Evolutionary conservation across 441 rosid species (phyloP), one percentile per base, ranked within the genome.

Genomic region (Populus hybrid): DNA sequence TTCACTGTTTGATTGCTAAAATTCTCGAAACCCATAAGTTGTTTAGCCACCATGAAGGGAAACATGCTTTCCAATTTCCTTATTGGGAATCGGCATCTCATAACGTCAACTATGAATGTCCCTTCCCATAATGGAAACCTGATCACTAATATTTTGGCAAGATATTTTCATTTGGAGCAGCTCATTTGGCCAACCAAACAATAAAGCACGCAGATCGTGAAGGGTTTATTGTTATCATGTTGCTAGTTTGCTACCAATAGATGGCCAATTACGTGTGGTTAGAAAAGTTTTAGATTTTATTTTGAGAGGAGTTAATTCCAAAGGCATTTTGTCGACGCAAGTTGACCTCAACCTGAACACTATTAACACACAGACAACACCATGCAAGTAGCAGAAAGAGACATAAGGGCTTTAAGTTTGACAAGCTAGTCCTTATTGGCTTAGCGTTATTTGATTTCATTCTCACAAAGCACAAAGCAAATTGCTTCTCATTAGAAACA

Each of bases 361-460:
- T 6, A 33, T 29, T 7, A 20, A 29, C 14, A 0, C 20, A 6
- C 38, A 40, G 56, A 69, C 9, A 36, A 28, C 33, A 28, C 23
- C n/a, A 29, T 50, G 75, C 75, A 72, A 72, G 75, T 53, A 72
- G 75, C 65, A 72, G 45, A 72, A 56, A 26, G 75, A 9, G 74
- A 53, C 42, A 53, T 24, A 18, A 16, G 9, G 73, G 73, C 31
- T 7, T 21, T 4, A 26, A 8, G 31, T 64, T 64, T 23, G 68
- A 64, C 69, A 61, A 61, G 11, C 4, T n/a, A 8, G 64, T 21
- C 24, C 12, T 42, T 21, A 10, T 28, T 65, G 69, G 69, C 69
- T 31, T 4, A 2, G 69, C 28, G 35, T 12, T 28, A 8, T 65
- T 28, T 12, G 26, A 65, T 65, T 28, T 65, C 69, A 65, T 26